A percentile compares a stretch with the other conserved stretches of the same genome.
Evolutionary conservation across 257 asterid species (phyloP).

Genomic region (Coffea canephora): DNA sequence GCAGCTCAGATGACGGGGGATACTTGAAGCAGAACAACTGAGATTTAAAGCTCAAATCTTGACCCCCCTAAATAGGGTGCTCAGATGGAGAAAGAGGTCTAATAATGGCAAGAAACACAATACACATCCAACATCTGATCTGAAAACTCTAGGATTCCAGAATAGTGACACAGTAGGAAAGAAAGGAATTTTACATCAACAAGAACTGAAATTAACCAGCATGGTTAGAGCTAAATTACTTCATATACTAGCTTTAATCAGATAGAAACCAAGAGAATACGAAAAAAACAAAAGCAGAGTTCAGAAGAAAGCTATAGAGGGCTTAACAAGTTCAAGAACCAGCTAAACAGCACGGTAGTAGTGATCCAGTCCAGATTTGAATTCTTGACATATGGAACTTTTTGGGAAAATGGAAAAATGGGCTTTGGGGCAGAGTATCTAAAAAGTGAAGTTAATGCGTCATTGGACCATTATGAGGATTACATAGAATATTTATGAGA

Average conservation of each 20-base stretch:
- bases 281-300: not conserved
- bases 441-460: not conserved
- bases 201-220: not conserved
- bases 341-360: not conserved
- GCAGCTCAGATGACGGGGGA: not conserved
- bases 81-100: slow-evolving; percentile 7
- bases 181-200: not conserved
- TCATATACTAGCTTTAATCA: not conserved
- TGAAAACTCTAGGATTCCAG: not conserved
- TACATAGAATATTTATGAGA: not conserved
- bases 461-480: not conserved
- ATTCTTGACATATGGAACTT: slow-evolving; percentile 7
- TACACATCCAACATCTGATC: slow-evolving; percentile 1
- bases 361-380: slow-evolving; percentile 9
- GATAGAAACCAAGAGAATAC: not conserved
- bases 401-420: slow-evolving; percentile 1
- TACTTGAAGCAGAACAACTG: not conserved
- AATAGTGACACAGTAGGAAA: not conserved
- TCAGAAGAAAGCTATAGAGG: not conserved
- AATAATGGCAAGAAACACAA: not conserved
- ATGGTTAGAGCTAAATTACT: not conserved
- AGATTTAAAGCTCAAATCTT: slow-evolving; percentile 19
- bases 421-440: not conserved
- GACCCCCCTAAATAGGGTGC: not conserved
- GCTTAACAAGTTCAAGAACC: not conserved